These are phyloP conservation scores for Epichloe sp. DNA, from an alignment of 2,329 filamentous ascomycete species.

Conservation along the genomic window DNA sequence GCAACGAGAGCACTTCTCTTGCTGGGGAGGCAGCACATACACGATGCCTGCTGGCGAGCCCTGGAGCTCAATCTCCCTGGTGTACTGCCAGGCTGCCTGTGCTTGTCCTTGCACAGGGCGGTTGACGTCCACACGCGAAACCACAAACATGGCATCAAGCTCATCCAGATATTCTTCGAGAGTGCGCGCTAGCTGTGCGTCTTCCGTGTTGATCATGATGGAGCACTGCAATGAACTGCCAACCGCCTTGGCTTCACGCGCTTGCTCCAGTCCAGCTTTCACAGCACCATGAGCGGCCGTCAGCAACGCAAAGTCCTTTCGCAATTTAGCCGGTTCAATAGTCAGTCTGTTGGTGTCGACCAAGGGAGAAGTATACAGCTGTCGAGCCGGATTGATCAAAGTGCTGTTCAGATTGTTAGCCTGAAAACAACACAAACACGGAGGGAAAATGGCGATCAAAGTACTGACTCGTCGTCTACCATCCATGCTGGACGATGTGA, in stretches of 20 bases:
- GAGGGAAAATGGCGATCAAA: background rate
- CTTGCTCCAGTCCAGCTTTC: constrained; percentile 62
- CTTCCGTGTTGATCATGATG: constrained; percentile 42
- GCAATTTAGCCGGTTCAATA: constrained; percentile 25
- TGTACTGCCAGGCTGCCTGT: constrained; percentile 26
- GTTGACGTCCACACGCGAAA: constrained; percentile 47
- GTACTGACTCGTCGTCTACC: constrained; percentile 31
- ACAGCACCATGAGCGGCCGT: constrained; percentile 49
- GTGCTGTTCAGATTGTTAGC: constrained; percentile 9
- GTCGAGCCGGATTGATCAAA: constrained; percentile 27
- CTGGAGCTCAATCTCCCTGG: constrained; percentile 28
- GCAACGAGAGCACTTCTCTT: constrained; percentile 71
- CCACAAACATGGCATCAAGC: constrained; percentile 53
- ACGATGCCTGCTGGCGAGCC: constrained; percentile 23
- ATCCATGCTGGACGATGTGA: constrained; percentile 57
- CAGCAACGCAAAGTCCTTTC: constrained; percentile 32
- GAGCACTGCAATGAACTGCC: constrained; percentile 72
- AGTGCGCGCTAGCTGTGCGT: constrained; percentile 18
- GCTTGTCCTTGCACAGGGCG: constrained; percentile 14
- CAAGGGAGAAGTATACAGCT: constrained; percentile 33
- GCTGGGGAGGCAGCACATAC: constrained; percentile 33
- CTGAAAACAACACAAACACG: background rate
- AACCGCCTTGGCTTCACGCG: constrained; percentile 56
- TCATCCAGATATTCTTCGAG: constrained; percentile 34
- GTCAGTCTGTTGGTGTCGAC: constrained; percentile 27